Percentiles rank a stretch among this genome's conserved stretches.
Conservation (phyloP, 139 green algal genomes). For the Asterochloris sp. region DNA sequence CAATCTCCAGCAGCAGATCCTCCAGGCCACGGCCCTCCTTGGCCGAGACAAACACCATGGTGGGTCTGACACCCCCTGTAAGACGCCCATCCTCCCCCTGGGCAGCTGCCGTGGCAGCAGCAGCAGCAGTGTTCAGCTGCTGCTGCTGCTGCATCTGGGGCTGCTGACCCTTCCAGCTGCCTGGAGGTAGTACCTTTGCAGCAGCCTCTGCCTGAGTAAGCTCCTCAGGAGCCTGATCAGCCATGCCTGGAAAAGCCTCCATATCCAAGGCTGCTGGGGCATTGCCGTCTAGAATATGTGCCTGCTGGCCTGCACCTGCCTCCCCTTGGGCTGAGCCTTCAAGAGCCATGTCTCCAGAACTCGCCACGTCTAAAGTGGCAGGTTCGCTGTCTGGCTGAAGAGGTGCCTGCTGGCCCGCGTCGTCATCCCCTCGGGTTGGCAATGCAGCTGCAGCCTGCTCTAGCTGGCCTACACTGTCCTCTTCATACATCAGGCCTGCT, state of each 20-base stretch:
- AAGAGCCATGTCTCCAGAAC: too few relatives aligned
- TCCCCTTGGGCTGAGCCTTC: too few relatives aligned
- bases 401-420: too few relatives aligned
- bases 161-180: neutral
- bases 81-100: neutral
- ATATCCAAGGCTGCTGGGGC: too few relatives aligned
- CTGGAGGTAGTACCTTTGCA: neutral
- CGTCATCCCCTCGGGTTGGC: too few relatives aligned
- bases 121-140: neutral
- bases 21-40: constrained; percentile 10
- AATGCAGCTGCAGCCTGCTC: neutral
- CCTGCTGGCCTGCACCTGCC: too few relatives aligned
- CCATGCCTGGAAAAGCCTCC: too few relatives aligned
- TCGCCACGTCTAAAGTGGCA: too few relatives aligned
- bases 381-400: too few relatives aligned
- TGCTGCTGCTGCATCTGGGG: neutral
- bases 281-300: too few relatives aligned
- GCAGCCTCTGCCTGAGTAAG: neutral
- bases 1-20: constrained; percentile 21
- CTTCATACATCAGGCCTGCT: neutral
- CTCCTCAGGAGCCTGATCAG: too few relatives aligned
- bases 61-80: neutral
- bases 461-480: neutral
- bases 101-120: neutral
- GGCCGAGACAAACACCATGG: constrained; percentile 12